These are phyloP conservation scores for Yamadazyma sp. DNA, from an alignment of 805 yeast species.

Conservation along the genomic window DNA sequence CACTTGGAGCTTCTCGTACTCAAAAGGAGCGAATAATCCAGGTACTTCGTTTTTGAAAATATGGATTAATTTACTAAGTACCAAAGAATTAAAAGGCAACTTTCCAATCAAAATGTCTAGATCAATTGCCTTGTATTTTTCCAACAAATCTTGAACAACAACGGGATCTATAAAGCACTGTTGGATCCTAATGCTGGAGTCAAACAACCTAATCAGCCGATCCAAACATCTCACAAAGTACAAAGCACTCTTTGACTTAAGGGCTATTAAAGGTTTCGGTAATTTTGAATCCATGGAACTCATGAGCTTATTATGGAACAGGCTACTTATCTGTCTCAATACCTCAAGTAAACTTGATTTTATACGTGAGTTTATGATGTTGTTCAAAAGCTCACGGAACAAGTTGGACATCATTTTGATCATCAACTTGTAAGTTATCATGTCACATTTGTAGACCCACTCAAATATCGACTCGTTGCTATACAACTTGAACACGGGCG, in stretches of 20 bases:
- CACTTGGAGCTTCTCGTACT: neutral
- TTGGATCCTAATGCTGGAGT: slow-evolving; percentile 1
- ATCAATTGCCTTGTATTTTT: slow-evolving; percentile 1
- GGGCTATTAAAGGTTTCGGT: slow-evolving; percentile 1
- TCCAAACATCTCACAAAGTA: slow-evolving; percentile 6
- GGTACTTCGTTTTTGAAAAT: slow-evolving; percentile 3
- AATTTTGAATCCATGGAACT: slow-evolving; percentile 3
- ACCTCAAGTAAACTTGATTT: neutral
- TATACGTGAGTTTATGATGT: neutral
- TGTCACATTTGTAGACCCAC: slow-evolving; percentile 73
- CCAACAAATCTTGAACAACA: neutral
- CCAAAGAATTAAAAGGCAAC: slow-evolving; percentile 9
- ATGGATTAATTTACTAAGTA: slow-evolving; percentile 3
- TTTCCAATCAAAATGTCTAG: slow-evolving; percentile 7
- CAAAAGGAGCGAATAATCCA: slow-evolving; percentile 1
- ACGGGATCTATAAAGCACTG: neutral
- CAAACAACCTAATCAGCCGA: slow-evolving; percentile 4
- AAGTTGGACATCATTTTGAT: slow-evolving; percentile 6
- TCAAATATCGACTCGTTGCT: slow-evolving; percentile 45
- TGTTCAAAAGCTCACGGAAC: slow-evolving; percentile 1
- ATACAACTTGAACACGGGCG: slow-evolving; percentile 61
- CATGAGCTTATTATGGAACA: slow-evolving; percentile 1
- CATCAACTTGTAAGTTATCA: slow-evolving; percentile 8
- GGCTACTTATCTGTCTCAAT: slow-evolving; percentile 1
- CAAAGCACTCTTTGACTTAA: slow-evolving; percentile 4